phyloP scores from a whole-genome alignment of 2,329 filamentous ascomycete genomes.

The Xylariaceae sp. region DNA sequence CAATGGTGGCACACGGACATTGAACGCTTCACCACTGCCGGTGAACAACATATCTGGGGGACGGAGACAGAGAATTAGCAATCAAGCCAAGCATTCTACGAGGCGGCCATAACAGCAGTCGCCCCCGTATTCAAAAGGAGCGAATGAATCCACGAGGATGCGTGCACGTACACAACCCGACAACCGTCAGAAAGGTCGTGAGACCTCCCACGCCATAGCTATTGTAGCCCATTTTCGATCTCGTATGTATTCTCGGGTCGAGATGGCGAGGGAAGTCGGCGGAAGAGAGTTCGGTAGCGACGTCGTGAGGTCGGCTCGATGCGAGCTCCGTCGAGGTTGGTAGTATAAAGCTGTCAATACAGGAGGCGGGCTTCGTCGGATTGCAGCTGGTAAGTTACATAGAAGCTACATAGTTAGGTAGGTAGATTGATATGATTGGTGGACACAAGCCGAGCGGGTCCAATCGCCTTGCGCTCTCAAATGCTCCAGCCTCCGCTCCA shows the following conservation, averaged over 20 bases:
- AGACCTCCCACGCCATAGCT: slow-evolving; percentile 21
- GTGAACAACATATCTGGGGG: slow-evolving; percentile 93
- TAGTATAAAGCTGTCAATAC: slow-evolving; percentile 6
- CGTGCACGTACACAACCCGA: slow-evolving; percentile 30
- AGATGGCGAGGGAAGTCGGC: background rate
- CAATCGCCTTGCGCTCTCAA: background rate
- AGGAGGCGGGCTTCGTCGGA: background rate
- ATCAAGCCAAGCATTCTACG: slow-evolving; percentile 1
- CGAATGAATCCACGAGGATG: background rate
- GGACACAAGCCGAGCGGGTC: background rate
- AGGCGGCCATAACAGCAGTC: background rate
- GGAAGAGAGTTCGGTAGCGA: slow-evolving; percentile 5
- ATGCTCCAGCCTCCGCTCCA: no score
- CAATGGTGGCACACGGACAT: slow-evolving; percentile 60
- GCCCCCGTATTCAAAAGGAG: background rate
- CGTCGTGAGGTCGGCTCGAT: slow-evolving; percentile 11
- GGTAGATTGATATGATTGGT: background rate
- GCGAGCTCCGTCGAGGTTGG: slow-evolving; percentile 11
- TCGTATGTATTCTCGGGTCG: background rate
- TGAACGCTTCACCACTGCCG: slow-evolving; percentile 91
- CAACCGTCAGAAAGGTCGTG: slow-evolving; percentile 22
- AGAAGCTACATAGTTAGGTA: no score
- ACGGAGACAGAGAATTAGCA: background rate
- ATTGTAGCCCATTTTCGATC: slow-evolving; percentile 13
- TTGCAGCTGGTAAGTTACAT: background rate